Percentiles rank a stretch among this genome's conserved stretches.
Evolutionary conservation across 306 rosid genomes (phyloP).

Genomic region (Aeschynomene evenia): DNA sequence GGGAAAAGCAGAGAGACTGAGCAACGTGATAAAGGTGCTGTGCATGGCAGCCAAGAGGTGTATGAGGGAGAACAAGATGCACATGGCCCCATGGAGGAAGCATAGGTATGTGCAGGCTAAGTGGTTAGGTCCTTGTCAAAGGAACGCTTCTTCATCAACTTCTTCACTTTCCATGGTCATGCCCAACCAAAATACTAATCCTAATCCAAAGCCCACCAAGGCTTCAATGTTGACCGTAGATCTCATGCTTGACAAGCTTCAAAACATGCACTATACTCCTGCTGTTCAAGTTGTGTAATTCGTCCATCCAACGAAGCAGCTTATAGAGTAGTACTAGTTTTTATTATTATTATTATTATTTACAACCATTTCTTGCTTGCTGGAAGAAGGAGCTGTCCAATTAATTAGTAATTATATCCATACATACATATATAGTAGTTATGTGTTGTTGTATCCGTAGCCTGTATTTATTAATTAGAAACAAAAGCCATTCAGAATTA

Average conservation of each 20-base stretch:
- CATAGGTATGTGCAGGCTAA: conserved; percentile 70
- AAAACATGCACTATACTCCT: conserved; percentile 46
- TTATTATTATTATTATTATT: too few species aligned
- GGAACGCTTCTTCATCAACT: conserved; percentile 46
- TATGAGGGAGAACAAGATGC: conserved; percentile 75
- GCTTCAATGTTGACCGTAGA: conserved; percentile 81
- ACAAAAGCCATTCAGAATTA: too few species aligned
- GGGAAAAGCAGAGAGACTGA: conserved; percentile 71
- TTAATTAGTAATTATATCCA: too few species aligned
- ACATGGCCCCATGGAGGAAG: conserved; percentile 89
- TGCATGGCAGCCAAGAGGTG: conserved; percentile 72
- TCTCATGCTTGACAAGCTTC: conserved; percentile 57
- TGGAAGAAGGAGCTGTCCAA: too few species aligned
- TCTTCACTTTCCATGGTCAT: conserved; percentile 36
- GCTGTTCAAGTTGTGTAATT: conserved; percentile 53
- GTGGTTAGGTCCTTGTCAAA: conserved; percentile 69
- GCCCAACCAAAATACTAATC: too few species aligned
- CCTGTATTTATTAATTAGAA: too few species aligned
- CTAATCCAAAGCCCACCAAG: conserved; percentile 44
- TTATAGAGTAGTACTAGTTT: too few species aligned
- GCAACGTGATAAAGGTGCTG: conserved; percentile 50
- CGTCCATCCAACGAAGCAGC: too few species aligned
- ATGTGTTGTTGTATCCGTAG: too few species aligned
- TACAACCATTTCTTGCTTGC: too few species aligned
- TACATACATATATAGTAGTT: too few species aligned